phyloP scores from a whole-genome alignment of 306 rosid genomes.

The Vigna mungo region DNA sequence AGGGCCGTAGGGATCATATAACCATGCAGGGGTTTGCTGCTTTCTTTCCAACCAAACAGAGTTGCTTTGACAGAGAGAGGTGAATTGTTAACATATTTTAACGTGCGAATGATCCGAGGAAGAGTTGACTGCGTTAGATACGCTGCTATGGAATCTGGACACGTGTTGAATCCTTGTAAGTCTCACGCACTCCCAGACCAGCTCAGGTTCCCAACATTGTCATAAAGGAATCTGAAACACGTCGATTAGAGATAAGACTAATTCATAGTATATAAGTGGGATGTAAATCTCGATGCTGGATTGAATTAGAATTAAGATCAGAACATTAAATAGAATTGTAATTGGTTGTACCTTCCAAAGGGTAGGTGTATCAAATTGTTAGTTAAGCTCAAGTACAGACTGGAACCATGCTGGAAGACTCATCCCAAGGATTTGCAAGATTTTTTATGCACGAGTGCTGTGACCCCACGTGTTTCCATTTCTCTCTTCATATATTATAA shows the following conservation, averaged over 20 bases:
- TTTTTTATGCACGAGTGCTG: background rate
- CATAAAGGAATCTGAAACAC: background rate
- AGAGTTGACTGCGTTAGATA: slow-evolving; percentile 65
- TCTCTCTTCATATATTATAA: background rate
- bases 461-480: background rate
- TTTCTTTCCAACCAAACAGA: slow-evolving; percentile 38
- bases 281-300: no score
- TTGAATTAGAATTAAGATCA: no score
- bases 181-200: background rate
- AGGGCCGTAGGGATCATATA: slow-evolving; percentile 24
- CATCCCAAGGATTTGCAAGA: slow-evolving; percentile 38
- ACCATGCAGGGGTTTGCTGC: slow-evolving; percentile 22
- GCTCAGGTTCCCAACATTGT: background rate
- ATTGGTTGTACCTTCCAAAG: slow-evolving; percentile 47
- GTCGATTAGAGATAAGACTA: no score
- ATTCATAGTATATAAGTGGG: no score
- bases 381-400: slow-evolving; percentile 49
- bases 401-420: slow-evolving; percentile 43
- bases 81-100: slow-evolving; percentile 18
- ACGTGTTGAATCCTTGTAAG: slow-evolving; percentile 44
- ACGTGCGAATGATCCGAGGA: slow-evolving; percentile 56
- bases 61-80: background rate
- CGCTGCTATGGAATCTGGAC: slow-evolving; percentile 60
- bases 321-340: background rate
- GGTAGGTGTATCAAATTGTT: background rate